These are phyloP conservation scores for Calonectria ilicicola DNA, from an alignment of 2,329 filamentous ascomycete genomes.

Conservation along the genomic window DNA sequence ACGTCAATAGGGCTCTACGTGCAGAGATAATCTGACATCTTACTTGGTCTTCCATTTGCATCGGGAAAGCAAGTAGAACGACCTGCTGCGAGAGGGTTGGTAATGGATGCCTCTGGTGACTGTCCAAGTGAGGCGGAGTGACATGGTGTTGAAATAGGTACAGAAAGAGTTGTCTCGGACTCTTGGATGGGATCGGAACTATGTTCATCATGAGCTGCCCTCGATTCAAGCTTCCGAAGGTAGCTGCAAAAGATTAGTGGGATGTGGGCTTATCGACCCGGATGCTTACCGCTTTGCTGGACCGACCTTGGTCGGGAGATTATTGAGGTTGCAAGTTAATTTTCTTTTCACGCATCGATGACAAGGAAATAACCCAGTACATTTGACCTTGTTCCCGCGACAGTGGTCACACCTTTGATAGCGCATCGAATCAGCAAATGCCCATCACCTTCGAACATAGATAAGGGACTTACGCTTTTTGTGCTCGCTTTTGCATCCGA, in stretches of 20 bases:
- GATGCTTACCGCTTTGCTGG: conserved; percentile 47
- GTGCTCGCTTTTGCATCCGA: not conserved
- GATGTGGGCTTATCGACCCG: conserved; percentile 46
- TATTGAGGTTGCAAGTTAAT: conserved; percentile 42
- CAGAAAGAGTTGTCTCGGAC: too few species aligned
- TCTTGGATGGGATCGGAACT: too few species aligned
- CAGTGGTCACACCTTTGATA: conserved; percentile 30
- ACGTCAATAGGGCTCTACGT: not conserved
- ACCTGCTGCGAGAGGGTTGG: not conserved
- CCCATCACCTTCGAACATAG: not conserved
- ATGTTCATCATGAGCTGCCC: not conserved
- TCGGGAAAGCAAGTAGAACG: not conserved
- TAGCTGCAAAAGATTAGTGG: not conserved
- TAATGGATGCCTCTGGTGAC: not conserved
- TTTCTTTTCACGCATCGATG: conserved; percentile 38
- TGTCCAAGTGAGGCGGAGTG: not conserved
- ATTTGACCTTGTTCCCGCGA: conserved; percentile 44
- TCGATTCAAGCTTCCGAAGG: not conserved
- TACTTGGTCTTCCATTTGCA: not conserved
- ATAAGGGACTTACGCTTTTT: not conserved
- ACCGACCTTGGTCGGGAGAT: not conserved
- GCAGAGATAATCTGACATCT: not conserved
- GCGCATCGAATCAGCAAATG: not conserved
- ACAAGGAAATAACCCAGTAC: conserved; percentile 39
- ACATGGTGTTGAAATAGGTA: not conserved